Percentiles rank a stretch among this genome's conserved stretches.
phyloP scores from a whole-genome alignment of 352 stramenopile species.

The Albugo laibachii region DNA sequence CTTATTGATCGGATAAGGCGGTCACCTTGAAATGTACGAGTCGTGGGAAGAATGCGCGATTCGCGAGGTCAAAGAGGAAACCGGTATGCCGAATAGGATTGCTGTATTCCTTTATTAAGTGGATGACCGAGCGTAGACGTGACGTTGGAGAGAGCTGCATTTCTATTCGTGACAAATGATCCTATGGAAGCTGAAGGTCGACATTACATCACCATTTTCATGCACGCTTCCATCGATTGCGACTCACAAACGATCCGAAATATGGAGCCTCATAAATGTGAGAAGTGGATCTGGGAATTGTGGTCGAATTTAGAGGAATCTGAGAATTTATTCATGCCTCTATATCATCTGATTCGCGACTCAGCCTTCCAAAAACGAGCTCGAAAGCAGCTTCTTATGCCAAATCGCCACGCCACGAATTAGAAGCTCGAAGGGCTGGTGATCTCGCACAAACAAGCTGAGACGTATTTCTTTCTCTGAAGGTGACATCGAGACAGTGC shows the following conservation, averaged over 20 bases:
- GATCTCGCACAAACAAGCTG: conserved; percentile 2
- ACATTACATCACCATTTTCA: conserved; percentile 78
- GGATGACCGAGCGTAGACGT: conserved; percentile 17
- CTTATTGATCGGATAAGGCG: conserved; percentile 9
- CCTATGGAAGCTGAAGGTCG: conserved; percentile 55
- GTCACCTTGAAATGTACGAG: conserved; percentile 72
- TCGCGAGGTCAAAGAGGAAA: conserved; percentile 70
- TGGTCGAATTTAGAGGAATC: conserved; percentile 13
- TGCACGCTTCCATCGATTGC: conserved; percentile 32
- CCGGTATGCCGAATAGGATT: conserved; percentile 12
- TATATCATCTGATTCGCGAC: conserved; percentile 34
- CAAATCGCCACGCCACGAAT: conserved; percentile 18
- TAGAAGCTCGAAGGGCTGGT: conserved; percentile 9
- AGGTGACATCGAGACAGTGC: conserved; percentile 14
- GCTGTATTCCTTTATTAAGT: neutral
- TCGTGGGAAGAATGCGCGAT: conserved; percentile 56
- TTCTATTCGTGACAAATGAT: conserved; percentile 68
- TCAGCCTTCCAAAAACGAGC: conserved; percentile 12
- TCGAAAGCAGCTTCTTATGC: conserved; percentile 6
- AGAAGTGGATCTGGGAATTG: conserved; percentile 7
- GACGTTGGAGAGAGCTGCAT: conserved; percentile 12
- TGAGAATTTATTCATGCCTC: too few species aligned
- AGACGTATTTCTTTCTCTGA: conserved; percentile 3
- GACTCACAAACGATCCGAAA: conserved; percentile 24
- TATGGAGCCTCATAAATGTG: conserved; percentile 74